A percentile compares a stretch with the other conserved stretches of the same genome.
Evolutionary conservation across 306 rosid species (phyloP).

Genomic region (Parietaria judaica): DNA sequence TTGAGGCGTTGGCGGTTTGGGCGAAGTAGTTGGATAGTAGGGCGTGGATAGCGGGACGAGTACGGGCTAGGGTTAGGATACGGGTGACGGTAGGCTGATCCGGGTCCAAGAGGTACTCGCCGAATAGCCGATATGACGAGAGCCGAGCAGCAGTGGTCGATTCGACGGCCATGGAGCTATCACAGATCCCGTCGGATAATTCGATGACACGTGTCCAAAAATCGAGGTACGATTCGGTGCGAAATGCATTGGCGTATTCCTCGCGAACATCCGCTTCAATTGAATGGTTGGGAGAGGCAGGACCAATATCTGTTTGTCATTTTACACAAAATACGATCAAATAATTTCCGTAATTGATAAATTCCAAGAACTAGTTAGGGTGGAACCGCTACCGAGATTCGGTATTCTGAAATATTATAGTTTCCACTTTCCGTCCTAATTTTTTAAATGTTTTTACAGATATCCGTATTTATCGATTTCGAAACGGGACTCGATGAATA

Average conservation of each 20-base stretch:
- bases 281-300: slow-evolving; percentile 12
- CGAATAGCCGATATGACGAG: slow-evolving; percentile 67
- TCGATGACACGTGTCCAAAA: slow-evolving; percentile 70
- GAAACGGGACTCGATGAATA: too few species aligned
- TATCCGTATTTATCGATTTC: too few species aligned
- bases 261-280: slow-evolving; percentile 41
- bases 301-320: slow-evolving; percentile 15
- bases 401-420: too few species aligned
- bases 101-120: slow-evolving; percentile 63
- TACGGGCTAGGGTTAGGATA: slow-evolving; percentile 27
- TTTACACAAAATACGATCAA: neutral
- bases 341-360: too few species aligned
- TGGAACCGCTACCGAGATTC: too few species aligned
- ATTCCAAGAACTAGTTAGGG: too few species aligned
- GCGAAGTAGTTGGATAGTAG: slow-evolving; percentile 49
- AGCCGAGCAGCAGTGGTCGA: slow-evolving; percentile 55
- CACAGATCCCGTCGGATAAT: slow-evolving; percentile 12
- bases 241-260: slow-evolving; percentile 74
- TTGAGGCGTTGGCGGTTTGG: slow-evolving; percentile 54
- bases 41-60: slow-evolving; percentile 17
- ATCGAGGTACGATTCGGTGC: slow-evolving; percentile 67
- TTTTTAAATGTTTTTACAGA: too few species aligned
- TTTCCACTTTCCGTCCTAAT: too few species aligned
- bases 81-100: slow-evolving; percentile 33
- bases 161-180: slow-evolving; percentile 23